phyloP scores from a whole-genome alignment of 2,329 filamentous ascomycete genomes.

The Aphanoascus verrucosus region DNA sequence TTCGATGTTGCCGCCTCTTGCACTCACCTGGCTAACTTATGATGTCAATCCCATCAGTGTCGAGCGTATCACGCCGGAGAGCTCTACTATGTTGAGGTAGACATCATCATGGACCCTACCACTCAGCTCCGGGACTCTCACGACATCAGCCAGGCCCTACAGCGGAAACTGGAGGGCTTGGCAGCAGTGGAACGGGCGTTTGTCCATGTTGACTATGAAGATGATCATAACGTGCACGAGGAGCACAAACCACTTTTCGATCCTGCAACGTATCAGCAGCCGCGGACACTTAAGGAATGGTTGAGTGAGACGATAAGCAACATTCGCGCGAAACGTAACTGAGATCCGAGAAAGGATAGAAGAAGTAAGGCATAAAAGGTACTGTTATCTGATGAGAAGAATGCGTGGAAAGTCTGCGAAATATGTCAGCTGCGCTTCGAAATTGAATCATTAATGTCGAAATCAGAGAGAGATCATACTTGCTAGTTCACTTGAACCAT shows the following conservation, averaged over 20 bases:
- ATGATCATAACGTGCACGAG: conserved; percentile 12
- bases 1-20: background rate
- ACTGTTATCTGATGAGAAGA: background rate
- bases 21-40: background rate
- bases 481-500: no score
- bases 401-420: no score
- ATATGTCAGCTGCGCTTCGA: no score
- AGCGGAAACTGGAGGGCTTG: conserved; percentile 50
- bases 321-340: background rate
- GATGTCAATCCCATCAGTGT: conserved; percentile 24
- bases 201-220: conserved; percentile 41
- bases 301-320: background rate
- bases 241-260: conserved; percentile 13
- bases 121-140: conserved; percentile 48
- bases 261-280: conserved; percentile 5
- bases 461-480: no score
- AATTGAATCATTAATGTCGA: no score
- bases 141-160: conserved; percentile 49
- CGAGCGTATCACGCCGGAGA: conserved; percentile 53
- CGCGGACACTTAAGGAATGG: conserved; percentile 11
- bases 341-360: background rate
- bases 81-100: conserved; percentile 52
- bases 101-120: conserved; percentile 49
- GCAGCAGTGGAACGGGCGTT: conserved; percentile 37
- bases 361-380: background rate